phyloP scores from a whole-genome alignment of 1,284 basidiomycete species.

The Takashimella tepidaria region DNA sequence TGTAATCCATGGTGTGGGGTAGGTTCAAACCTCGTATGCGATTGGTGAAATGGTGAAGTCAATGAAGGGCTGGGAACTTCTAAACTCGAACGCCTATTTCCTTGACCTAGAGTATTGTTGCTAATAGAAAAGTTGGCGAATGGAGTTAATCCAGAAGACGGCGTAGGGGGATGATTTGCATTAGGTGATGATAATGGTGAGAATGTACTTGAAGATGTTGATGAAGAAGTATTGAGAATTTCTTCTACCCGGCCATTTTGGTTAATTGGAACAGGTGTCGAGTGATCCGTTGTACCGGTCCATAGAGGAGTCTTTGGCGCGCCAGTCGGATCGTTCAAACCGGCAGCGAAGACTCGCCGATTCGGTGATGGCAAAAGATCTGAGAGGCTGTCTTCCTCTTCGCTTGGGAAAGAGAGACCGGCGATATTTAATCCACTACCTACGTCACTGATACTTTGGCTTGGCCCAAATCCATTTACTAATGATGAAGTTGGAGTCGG shows the following conservation, averaged over 20 bases:
- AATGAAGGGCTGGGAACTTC: constrained; percentile 1
- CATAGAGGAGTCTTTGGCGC: constrained; percentile 27
- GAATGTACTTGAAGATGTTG: constrained; percentile 3
- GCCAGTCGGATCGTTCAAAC: constrained; percentile 9
- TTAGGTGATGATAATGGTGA: not conserved
- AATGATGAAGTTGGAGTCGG: not conserved
- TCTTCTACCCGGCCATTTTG: too few relatives aligned
- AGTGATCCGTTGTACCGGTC: constrained; percentile 26
- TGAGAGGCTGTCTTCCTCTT: constrained; percentile 10
- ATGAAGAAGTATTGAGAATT: too few relatives aligned
- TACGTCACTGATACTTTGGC: too few relatives aligned
- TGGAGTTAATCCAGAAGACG: constrained; percentile 7
- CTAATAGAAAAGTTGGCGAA: constrained; percentile 4
- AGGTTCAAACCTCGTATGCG: constrained; percentile 23
- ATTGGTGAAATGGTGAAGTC: too few relatives aligned
- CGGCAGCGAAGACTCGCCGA: constrained; percentile 8
- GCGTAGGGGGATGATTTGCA: not conserved
- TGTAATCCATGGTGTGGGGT: constrained; percentile 55
- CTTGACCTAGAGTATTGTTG: not conserved
- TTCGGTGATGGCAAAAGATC: constrained; percentile 15
- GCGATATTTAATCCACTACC: not conserved
- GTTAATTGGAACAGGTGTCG: not conserved
- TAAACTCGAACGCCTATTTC: not conserved
- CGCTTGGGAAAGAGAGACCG: not conserved
- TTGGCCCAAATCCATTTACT: too few relatives aligned